Evolutionary conservation across 2,329 filamentous ascomycete species (phyloP).

Genomic region (Diplodia sapinea): DNA sequence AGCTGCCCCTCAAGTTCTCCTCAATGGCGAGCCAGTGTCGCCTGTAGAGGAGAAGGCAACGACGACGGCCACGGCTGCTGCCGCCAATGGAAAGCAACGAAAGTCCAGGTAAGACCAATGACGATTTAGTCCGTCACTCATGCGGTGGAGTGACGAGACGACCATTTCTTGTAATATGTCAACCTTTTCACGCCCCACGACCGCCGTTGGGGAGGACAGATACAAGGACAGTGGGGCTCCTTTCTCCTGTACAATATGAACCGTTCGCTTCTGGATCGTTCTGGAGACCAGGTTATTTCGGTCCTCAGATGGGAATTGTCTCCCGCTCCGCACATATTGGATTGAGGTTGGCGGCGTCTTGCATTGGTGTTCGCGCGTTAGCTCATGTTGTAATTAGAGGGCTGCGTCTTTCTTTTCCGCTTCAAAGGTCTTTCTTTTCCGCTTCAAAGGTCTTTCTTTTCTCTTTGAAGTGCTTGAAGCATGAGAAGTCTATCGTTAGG

Average conservation of each 20-base stretch:
- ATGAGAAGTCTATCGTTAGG: neutral
- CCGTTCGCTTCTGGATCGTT: conserved; percentile 14
- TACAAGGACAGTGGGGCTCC: neutral
- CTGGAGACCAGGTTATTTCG: conserved; percentile 4
- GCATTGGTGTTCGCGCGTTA: conserved; percentile 10
- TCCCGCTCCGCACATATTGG: neutral
- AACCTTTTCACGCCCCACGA: conserved; percentile 19
- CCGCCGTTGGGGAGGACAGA: neutral
- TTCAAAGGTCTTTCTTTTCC: neutral
- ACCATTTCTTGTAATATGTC: conserved; percentile 15
- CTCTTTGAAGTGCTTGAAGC: neutral
- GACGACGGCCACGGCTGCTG: conserved; percentile 5
- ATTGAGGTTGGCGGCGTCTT: conserved; percentile 1
- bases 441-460: neutral
- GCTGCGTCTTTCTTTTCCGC: neutral
- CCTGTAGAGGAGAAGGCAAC: conserved; percentile 25
- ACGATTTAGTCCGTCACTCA: neutral
- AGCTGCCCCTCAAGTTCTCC: conserved; percentile 37
- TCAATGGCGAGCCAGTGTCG: conserved; percentile 39
- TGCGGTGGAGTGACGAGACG: conserved; percentile 4
- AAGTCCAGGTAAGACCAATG: conserved; percentile 16
- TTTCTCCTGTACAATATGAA: conserved; percentile 23
- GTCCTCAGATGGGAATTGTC: neutral
- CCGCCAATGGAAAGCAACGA: conserved; percentile 22
- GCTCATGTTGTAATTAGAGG: conserved; percentile 24